phyloP scores from a whole-genome alignment of 2,329 filamentous ascomycete genomes.

The Colletotrichum sp. region DNA sequence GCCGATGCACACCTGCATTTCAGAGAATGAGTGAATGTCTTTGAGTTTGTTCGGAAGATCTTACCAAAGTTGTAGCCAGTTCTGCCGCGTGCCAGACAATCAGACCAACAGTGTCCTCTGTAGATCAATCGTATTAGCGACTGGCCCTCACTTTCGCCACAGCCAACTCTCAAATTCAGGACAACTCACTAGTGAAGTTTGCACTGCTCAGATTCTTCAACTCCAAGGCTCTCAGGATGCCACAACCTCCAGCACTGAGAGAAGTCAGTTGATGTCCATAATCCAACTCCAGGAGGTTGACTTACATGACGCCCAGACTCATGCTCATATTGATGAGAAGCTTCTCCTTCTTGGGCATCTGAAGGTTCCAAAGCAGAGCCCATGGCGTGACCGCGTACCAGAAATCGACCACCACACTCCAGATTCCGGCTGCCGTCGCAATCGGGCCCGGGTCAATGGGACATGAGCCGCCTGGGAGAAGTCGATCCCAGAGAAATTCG shows the following conservation, averaged over 20 bases:
- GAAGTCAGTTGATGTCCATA: not conserved
- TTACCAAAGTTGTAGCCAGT: conserved; percentile 38
- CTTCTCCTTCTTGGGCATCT: conserved; percentile 51
- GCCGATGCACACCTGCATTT: conserved; percentile 42
- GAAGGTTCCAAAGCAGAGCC: conserved; percentile 47
- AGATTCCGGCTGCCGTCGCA: conserved; percentile 8
- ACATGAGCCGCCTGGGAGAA: conserved; percentile 4
- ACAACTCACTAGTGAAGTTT: conserved; percentile 23
- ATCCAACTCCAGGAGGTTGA: not conserved
- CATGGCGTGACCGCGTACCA: conserved; percentile 47
- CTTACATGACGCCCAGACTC: conserved; percentile 44
- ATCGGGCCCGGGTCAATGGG: conserved; percentile 15
- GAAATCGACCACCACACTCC: conserved; percentile 38
- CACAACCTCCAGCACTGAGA: conserved; percentile 30
- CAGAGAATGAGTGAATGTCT: not conserved
- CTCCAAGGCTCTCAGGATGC: conserved; percentile 32
- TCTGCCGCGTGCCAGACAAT: conserved; percentile 45
- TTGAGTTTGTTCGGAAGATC: no score
- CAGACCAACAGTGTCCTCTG: conserved; percentile 38
- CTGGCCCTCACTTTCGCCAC: not conserved
- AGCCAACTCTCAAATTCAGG: not conserved
- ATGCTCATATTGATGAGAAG: conserved; percentile 46
- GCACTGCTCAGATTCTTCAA: conserved; percentile 31
- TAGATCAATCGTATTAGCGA: not conserved
- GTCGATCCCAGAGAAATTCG: conserved; percentile 14